Base-by-base conservation (phyloP, 352 stramenopile species). In the Globisporangium spinosum region DNA sequence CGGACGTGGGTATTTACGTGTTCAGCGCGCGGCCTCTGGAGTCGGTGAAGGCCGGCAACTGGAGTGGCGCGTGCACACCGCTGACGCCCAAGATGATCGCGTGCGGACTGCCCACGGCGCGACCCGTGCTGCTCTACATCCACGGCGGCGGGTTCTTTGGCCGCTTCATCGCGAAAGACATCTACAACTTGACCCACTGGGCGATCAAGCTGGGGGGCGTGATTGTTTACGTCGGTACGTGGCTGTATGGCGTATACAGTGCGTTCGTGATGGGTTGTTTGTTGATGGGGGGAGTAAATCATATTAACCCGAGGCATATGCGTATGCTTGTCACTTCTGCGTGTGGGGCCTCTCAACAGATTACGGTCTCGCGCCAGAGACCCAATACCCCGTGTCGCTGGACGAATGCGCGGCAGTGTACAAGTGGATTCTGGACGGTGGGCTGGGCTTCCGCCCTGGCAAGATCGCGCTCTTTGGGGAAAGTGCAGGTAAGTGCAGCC, bases 61-160 rank as follows among this genome's bases (percentile, higher is more conserved):
- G 88, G 88, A 77, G 77, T 7, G 81, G 79, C 29, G 83, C 84
- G 4, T 79, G 69, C 23, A 78, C 74, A 8, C 70, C 76, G 5
- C 62, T 92, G 53, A 91, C 85, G 1, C 76, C 74, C 0, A 65
- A 77, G 40, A 93, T 96, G 85, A 81, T 91, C 25, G 72, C 74
- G 2, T 91, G 85, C 25, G 88, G 88, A 0, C 76, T 96, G 29
- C 88, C 88, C 0, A 80, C 78, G 2, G 74, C 80, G 9, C 76
- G 83, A 0, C 88, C 86, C 0, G 89, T 96, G 55, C 74, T 97
- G 0, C 69, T 97, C 12, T 97, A 97, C 61, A 88, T 96, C 38
- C 89, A 97, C 53, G 89, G 89, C 23, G 89, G 89, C 12, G 89
- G 88, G 1, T 97, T 95, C 66, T 94, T 97, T 51, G 88, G 85